Base-by-base conservation (phyloP, 139 green algal species). In the Closterium sp. region DNA sequence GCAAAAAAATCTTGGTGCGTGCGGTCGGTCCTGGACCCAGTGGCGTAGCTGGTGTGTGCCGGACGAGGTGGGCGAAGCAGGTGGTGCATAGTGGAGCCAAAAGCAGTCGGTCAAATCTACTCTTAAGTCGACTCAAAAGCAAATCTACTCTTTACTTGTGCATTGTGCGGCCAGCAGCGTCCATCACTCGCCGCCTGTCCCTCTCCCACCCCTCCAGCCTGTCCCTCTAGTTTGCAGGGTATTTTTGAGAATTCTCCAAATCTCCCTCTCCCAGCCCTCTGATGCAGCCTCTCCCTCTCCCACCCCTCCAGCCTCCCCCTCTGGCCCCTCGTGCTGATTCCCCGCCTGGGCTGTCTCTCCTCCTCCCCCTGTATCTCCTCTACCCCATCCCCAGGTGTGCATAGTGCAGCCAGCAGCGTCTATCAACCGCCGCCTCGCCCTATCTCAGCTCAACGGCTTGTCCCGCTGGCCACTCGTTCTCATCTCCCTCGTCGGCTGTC, bases 351-450 rank as follows among this genome's bases (percentile, higher is more conserved):
- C n/a, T n/a, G n/a, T n/a, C n/a, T 19, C 25, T 12, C 38, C 38
- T 5, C 4, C 19, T 6, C 38, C 38, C 4, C 4, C 19, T 10
- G 16, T 19, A 16, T 19, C 23, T 76, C 16, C 55, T 28, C 55
- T 66, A 76, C 2, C 12, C 55, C 55, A 76, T 76, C 55, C 83
- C 23, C 89, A 91, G 87, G 87, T 93, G 30, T 93, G 89, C 35
- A 33, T 93, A 25, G 91, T 93, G 30, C 91, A 93, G 88, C 91
- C 91, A 28, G 28, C 28, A 12, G n/a, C 36, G 2, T 90, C 93
- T 10, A 76, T 93, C 16, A 25, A 93, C 8, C 32, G 32, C 19
- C 91, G 88, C 12, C 87, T 93, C 19, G 33, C 28, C 8, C 33
- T 28, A 12, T 31, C 32, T 10, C 34, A 21, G 23, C 66, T 93